Base-by-base conservation (phyloP, 768 basidiomycete genomes). In the Boletellus emodensis region DNA sequence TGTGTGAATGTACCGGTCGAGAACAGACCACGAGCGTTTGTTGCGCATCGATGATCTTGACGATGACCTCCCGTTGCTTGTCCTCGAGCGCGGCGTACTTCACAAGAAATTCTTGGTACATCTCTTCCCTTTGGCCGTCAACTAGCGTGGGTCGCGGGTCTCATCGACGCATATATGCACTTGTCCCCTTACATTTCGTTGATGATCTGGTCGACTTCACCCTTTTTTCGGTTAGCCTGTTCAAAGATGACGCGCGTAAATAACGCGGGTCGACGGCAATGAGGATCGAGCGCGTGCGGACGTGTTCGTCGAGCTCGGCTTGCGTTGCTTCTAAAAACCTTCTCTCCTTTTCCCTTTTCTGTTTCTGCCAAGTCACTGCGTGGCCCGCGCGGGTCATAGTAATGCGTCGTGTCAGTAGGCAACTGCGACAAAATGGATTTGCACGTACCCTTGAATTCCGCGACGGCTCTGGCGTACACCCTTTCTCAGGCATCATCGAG, bases 361-460 rank as follows among this genome's bases (percentile, higher is more conserved):
- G 63, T 53, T 61, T 68, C 42, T 68, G 59, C 68, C 68, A 70
- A 8, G 68, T 57, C 36, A 64, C 66, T 69, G 43, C 28, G 17
- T 15, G 46, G 12, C 12, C 17, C 48, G 10, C 15, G 10, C 3
- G 17, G 11, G 10, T 6, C 24, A 24, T 24, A 24, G 24, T 24
- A 24, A 24, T 24, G 24, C 24, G 24, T 6, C 24, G 24, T 5
- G 10, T n/a, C 15, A n/a, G 8, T 18, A 17, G 35, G 18, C 6
- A 3, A n/a, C 1, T 38, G 14, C 17, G 9, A 26, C 1, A 13
- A 20, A 0, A 32, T 15, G 26, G 26, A 15, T 28, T 4, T 10
- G 26, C 1, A 55, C 60, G 48, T 6, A 69, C 66, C 55, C 48
- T 67, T 67, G 55, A 67, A 68, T 33, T 67, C 66, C 15, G 63